These are phyloP conservation scores for Aspergillus aculeatinus DNA, from an alignment of 2,329 filamentous ascomycete genomes.

Conservation along the genomic window DNA sequence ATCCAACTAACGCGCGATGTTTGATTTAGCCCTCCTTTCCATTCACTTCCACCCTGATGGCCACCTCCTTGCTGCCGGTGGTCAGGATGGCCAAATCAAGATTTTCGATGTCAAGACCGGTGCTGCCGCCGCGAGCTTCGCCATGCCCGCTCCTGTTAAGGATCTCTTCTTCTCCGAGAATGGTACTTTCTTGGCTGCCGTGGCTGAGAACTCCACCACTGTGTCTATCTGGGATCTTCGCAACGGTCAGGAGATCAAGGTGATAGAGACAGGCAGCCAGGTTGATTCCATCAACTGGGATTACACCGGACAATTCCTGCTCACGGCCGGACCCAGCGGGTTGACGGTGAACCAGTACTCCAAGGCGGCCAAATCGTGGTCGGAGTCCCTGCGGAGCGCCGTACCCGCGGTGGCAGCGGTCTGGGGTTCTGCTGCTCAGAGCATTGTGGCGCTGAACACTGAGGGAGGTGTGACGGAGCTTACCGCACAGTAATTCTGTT, in stretches of 20 bases:
- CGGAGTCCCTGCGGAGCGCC: slow-evolving; percentile 75
- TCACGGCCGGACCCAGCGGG: slow-evolving; percentile 74
- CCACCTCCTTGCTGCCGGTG: slow-evolving; percentile 85
- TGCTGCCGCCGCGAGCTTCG: slow-evolving; percentile 72
- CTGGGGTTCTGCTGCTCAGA: slow-evolving; percentile 76
- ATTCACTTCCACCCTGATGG: slow-evolving; percentile 94
- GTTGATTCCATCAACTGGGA: slow-evolving; percentile 82
- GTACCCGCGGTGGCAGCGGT: slow-evolving; percentile 69
- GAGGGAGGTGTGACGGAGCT: slow-evolving; percentile 76
- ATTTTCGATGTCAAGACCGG: slow-evolving; percentile 85
- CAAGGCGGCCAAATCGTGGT: slow-evolving; percentile 86
- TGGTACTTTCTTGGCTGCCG: slow-evolving; percentile 89
- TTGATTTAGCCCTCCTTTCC: slow-evolving; percentile 63
- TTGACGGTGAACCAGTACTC: slow-evolving; percentile 86
- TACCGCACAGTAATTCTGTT: slow-evolving; percentile 51
- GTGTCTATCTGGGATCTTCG: slow-evolving; percentile 90
- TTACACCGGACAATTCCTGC: slow-evolving; percentile 90
- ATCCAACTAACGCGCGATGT: slow-evolving; percentile 20
- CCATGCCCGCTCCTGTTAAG: slow-evolving; percentile 64
- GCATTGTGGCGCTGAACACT: slow-evolving; percentile 69
- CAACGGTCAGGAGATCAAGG: slow-evolving; percentile 77
- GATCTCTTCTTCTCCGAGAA: slow-evolving; percentile 90
- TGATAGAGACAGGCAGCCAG: slow-evolving; percentile 79
- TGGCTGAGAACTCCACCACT: slow-evolving; percentile 71
- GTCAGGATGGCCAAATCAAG: slow-evolving; percentile 76